These are phyloP conservation scores for Pharnaceum exiguum DNA, from an alignment of 148 eudicot species.

Conservation along the genomic window DNA sequence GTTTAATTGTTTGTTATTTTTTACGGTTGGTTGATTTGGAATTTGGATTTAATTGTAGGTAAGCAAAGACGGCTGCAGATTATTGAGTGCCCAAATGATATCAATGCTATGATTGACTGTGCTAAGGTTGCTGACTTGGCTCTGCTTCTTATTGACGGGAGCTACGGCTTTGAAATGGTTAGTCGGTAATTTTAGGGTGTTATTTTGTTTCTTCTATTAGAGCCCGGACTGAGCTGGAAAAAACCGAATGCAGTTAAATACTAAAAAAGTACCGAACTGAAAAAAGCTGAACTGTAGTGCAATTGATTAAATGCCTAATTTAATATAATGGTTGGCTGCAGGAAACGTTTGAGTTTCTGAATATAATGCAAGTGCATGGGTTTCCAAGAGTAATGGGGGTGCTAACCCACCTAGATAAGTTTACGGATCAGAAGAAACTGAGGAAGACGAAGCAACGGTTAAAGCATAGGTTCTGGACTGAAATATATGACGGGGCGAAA, in stretches of 20 bases:
- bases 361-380: slow-evolving; percentile 88
- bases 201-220: background rate
- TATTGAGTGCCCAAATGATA: slow-evolving; percentile 96
- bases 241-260: no score
- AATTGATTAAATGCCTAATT: background rate
- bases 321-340: slow-evolving; percentile 26
- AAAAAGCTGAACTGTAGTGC: no score
- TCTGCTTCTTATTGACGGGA: slow-evolving; percentile 82
- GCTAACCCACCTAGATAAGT: slow-evolving; percentile 91
- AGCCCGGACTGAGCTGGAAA: no score
- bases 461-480: slow-evolving; percentile 96
- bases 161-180: slow-evolving; percentile 99
- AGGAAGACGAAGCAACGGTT: slow-evolving; percentile 87
- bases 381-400: slow-evolving; percentile 95
- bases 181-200: slow-evolving; percentile 12
- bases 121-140: slow-evolving; percentile 94
- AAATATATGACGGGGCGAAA: slow-evolving; percentile 82
- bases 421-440: slow-evolving; percentile 85
- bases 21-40: background rate
- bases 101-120: slow-evolving; percentile 92
- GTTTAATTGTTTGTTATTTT: background rate
- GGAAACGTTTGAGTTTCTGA: slow-evolving; percentile 96
- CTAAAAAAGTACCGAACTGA: no score
- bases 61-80: slow-evolving; percentile 88
- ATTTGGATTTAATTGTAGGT: slow-evolving; percentile 31